Percentiles rank a stretch among this genome's conserved stretches.
Conservation (phyloP, 2,329 filamentous ascomycete genomes). For the Microdochium paspali region DNA sequence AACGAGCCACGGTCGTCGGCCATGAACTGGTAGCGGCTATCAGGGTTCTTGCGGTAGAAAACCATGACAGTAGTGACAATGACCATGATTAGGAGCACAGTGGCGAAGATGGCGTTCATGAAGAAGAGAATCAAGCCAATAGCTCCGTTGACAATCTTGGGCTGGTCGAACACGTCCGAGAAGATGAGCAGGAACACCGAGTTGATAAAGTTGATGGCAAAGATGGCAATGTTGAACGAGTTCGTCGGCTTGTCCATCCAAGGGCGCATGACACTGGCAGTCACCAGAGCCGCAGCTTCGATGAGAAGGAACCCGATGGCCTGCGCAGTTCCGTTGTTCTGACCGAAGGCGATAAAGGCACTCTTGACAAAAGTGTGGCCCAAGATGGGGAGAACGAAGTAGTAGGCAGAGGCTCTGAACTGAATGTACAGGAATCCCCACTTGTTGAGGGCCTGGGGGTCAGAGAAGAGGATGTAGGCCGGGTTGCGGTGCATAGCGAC, state of each 20-base stretch:
- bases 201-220: constrained; percentile 73
- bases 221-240: constrained; percentile 80
- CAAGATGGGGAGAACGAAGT: constrained; percentile 71
- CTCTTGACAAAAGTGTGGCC: constrained; percentile 67
- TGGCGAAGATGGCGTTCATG: constrained; percentile 67
- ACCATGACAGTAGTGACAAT: constrained; percentile 57
- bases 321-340: constrained; percentile 57
- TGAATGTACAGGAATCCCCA: constrained; percentile 90
- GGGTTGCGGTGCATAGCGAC: constrained; percentile 84
- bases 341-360: constrained; percentile 71
- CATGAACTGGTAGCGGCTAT: constrained; percentile 82
- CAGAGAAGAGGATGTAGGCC: constrained; percentile 83
- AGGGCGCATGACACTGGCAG: constrained; percentile 65
- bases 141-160: constrained; percentile 67
- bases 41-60: constrained; percentile 75
- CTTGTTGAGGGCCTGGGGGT: constrained; percentile 76
- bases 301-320: constrained; percentile 69
- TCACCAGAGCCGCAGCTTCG: constrained; percentile 63
- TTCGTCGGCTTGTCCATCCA: constrained; percentile 97
- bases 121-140: constrained; percentile 81
- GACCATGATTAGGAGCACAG: constrained; percentile 69
- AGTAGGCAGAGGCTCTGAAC: constrained; percentile 81
- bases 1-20: constrained; percentile 81
- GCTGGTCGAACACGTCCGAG: constrained; percentile 71
- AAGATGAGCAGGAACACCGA: constrained; percentile 74